Base-by-base conservation (phyloP, 2,329 filamentous ascomycete genomes). In the Epicoccum sorghinum region DNA sequence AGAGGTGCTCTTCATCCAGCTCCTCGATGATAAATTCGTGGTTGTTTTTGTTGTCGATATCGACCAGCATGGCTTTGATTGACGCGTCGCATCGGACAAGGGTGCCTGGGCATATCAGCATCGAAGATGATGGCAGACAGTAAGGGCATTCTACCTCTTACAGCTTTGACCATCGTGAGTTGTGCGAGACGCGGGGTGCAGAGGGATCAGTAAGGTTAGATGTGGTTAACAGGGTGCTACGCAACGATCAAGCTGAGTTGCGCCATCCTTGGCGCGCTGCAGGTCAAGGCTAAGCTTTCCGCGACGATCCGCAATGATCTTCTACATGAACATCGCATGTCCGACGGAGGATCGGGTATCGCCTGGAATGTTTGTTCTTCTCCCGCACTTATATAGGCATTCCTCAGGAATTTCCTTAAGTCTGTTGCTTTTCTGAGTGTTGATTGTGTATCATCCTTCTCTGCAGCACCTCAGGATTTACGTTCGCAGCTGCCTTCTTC, bases 81-180 rank as follows among this genome's bases (percentile, higher is more conserved):
- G 89, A 90, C n/a, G 90, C 88, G 71, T 93, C 90, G 76, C 89
- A 91, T 75, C 91, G 86, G 75, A 93, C 86, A 60, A 93, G 82
- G 25, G 90, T 87, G 58, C 89, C 89, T 82, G 57, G 2, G 2
- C 4, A 12, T 22, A 6, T 56, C 7, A 56, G 53, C 29, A 40
- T 39, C 5, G 25, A 9, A 39, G 8, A 32, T 8, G 13, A 10
- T 24, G 13, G 13, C 23, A 25, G 35, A 4, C 33, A 12, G 29
- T n/a, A 9, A 59, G 27, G 36, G 7, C 22, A 9, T 1, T 43
- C 27, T 66, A 83, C 83, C 83, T 80, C 80, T 77, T 37, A 84
- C 82, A 55, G 83, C 82, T 67, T 82, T 82, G 59, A 83, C 82
- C 83, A 85, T 86, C 45, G 50, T 76, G 70, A 38, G 30, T 52